These are phyloP conservation scores for Striga asiatica DNA, from an alignment of 257 asterid genomes.

Conservation along the genomic window DNA sequence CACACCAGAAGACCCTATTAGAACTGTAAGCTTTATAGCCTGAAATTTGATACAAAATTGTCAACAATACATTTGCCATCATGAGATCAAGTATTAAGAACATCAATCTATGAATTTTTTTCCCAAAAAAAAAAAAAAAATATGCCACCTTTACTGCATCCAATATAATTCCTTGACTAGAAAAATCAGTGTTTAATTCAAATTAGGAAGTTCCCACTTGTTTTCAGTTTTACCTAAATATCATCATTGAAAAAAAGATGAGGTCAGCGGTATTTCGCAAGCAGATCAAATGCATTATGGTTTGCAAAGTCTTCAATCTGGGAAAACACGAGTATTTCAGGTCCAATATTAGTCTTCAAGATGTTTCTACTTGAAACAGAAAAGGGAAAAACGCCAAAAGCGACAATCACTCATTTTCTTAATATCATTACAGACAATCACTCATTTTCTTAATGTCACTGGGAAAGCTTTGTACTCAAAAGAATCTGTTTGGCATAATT, in stretches of 20 bases:
- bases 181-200: too few relatives aligned
- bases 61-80: not conserved
- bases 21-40: conserved; percentile 73
- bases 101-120: conserved; percentile 1
- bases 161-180: conserved; percentile 53
- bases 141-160: conserved; percentile 79
- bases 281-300: conserved; percentile 67
- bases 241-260: conserved; percentile 80
- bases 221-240: conserved; percentile 46
- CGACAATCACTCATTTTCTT: too few relatives aligned
- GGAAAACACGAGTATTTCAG: too few relatives aligned
- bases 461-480: too few relatives aligned
- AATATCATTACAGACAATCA: too few relatives aligned
- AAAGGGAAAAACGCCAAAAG: too few relatives aligned
- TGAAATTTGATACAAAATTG: conserved; percentile 18
- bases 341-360: too few relatives aligned
- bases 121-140: too few relatives aligned
- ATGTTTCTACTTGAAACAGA: too few relatives aligned
- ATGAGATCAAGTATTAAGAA: not conserved
- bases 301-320: conserved; percentile 71
- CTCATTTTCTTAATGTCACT: too few relatives aligned
- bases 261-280: conserved; percentile 44
- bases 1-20: conserved; percentile 87
- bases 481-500: too few relatives aligned
- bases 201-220: too few relatives aligned